Conservation (phyloP, 2,329 filamentous ascomycete species). For the Diaporthe velutina region DNA sequence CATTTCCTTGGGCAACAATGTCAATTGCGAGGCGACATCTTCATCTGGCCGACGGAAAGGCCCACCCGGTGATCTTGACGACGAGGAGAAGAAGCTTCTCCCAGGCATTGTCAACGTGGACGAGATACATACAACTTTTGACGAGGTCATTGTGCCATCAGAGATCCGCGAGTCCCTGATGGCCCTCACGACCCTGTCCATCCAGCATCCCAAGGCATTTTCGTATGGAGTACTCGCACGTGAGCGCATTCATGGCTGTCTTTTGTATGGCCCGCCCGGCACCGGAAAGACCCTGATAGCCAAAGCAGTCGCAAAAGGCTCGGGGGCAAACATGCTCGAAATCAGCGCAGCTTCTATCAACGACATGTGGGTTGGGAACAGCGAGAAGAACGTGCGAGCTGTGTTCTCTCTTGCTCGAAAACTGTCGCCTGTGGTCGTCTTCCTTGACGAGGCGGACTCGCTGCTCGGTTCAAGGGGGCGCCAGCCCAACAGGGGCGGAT, state of each 20-base stretch:
- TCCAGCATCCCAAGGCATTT: conserved; percentile 94
- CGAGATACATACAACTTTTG: conserved; percentile 88
- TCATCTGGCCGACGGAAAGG: conserved; percentile 25
- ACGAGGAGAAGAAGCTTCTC: conserved; percentile 86
- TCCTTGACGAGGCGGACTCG: conserved; percentile 96
- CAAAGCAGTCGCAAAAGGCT: conserved; percentile 77
- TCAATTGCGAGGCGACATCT: conserved; percentile 43
- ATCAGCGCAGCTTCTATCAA: conserved; percentile 92
- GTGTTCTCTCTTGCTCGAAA: conserved; percentile 94
- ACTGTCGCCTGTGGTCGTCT: conserved; percentile 90
- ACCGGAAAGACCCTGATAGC: conserved; percentile 80
- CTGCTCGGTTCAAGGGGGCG: conserved; percentile 84
- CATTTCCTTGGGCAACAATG: conserved; percentile 36
- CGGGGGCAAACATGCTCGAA: conserved; percentile 82
- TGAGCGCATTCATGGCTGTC: conserved; percentile 89
- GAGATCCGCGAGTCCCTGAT: conserved; percentile 91
- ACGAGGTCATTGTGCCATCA: conserved; percentile 83
- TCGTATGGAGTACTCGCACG: conserved; percentile 92
- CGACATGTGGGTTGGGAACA: conserved; percentile 96
- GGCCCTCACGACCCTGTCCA: conserved; percentile 87
- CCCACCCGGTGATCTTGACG: conserved; percentile 62
- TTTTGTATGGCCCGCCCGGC: conserved; percentile 90
- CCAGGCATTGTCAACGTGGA: conserved; percentile 84
- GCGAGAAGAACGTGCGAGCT: conserved; percentile 94
- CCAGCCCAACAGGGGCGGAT: conserved; percentile 74